Base-by-base conservation (phyloP, 2,329 filamentous ascomycete genomes). In the Colletotrichum sp. region DNA sequence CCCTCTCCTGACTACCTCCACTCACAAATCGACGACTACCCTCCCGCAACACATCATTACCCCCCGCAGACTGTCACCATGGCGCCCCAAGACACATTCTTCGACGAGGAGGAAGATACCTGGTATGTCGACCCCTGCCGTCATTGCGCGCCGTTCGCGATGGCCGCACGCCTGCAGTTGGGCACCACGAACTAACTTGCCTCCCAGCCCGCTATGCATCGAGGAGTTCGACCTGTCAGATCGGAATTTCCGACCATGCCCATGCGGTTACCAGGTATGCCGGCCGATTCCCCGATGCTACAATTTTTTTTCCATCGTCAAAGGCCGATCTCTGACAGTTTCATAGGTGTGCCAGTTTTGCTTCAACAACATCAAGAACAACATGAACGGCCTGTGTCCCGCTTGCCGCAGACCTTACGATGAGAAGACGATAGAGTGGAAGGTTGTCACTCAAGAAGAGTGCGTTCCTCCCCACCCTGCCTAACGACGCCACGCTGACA, bases 181-280 rank as follows among this genome's bases (percentile, higher is more conserved):
- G 60, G 71, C 68, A 72, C 57, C 74, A 15, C 48, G 52, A 64
- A 69, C 82, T 83, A 70, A 85, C 78, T 32, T 28, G 34, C 34
- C 18, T 77, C 82, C 71, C 81, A 99, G 97, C 86, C 97, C 97
- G 80, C 94, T 99, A 78, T 99, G 97, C 84, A 98, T 99, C 83
- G 97, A 99, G 87, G 98, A 99, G 88, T 98, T 99, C 83, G 98
- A 99, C 86, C 92, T 99, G 67, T 98, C 96, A 57, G 97, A 99
- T 89, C 95, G 95, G 85, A 98, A 98, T 86, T 99, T 99, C 86
- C 93, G 94, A 82, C 97, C 97, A 79, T 99, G 97, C 88, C 96
- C 96, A 74, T 99, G 97, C 84, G 97, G 97, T 77, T 99, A 99
- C 83, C 96, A 99, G 92, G 96, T 98, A 91, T 78, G 90, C 72